Conservation (phyloP, 1,139 yeast genomes). For the Suhomyces taliae region DNA sequence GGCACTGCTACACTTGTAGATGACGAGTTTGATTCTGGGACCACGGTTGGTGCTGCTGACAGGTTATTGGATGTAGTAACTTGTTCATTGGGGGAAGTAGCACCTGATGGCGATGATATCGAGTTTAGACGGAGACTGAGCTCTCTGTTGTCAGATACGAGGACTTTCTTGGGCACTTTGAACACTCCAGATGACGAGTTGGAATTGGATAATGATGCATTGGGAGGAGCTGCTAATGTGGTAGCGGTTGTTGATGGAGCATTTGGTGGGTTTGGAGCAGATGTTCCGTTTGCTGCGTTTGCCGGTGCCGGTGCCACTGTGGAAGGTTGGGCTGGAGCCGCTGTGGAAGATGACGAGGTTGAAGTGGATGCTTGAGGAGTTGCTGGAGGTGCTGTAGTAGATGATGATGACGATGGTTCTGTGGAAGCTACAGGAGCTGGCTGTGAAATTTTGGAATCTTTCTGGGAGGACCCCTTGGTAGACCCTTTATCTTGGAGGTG, state of each 20-base stretch:
- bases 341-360: no score
- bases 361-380: no score
- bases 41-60: background rate
- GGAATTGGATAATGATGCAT: background rate
- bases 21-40: background rate
- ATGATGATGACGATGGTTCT: background rate
- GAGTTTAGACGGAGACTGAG: conserved; percentile 8
- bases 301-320: background rate
- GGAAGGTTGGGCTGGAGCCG: background rate
- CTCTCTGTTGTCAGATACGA: conserved; percentile 16
- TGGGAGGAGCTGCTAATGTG: background rate
- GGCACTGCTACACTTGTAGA: background rate
- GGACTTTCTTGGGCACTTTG: conserved; percentile 18
- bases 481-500: background rate
- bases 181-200: conserved; percentile 13
- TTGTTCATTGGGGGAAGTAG: conserved; percentile 4
- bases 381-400: background rate
- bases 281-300: background rate
- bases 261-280: background rate
- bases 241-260: background rate
- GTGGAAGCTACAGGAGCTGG: background rate
- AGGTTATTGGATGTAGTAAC: background rate
- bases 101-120: conserved; percentile 4
- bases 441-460: no score
- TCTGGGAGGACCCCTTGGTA: no score